Evolutionary conservation across 148 eudicot genomes (phyloP).

Genomic region (Rhododendron mucronatum): DNA sequence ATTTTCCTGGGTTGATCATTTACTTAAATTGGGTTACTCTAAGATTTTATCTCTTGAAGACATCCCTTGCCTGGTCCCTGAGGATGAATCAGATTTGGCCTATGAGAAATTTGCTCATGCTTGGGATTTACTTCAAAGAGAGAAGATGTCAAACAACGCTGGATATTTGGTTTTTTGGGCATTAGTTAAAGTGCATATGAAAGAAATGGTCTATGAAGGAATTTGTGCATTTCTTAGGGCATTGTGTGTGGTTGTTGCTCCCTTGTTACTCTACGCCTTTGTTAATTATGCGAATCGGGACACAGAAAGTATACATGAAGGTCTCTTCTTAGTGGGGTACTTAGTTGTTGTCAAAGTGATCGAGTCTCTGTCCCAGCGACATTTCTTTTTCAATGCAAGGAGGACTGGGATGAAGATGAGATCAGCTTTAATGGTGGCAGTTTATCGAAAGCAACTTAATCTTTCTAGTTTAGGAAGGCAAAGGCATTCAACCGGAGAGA

Average conservation of each 20-base stretch:
- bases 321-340: conserved; percentile 37
- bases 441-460: conserved; percentile 50
- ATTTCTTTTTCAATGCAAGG: conserved; percentile 50
- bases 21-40: conserved; percentile 43
- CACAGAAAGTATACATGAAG: conserved; percentile 14
- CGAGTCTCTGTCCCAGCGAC: conserved; percentile 56
- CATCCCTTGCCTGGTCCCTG: conserved; percentile 44
- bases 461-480: conserved; percentile 47
- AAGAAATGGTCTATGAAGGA: conserved; percentile 41
- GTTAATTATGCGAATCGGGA: conserved; percentile 36
- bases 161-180: conserved; percentile 27
- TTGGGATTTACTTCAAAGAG: conserved; percentile 27
- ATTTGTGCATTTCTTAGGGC: conserved; percentile 36
- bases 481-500: conserved; percentile 58
- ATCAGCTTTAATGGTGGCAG: conserved; percentile 63
- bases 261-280: conserved; percentile 56
- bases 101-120: conserved; percentile 34
- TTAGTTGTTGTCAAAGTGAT: conserved; percentile 38
- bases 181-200: conserved; percentile 34
- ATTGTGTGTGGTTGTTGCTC: conserved; percentile 31
- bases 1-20: conserved; percentile 59
- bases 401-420: conserved; percentile 61
- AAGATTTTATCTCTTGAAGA: conserved; percentile 47
- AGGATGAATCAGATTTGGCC: conserved; percentile 52
- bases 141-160: conserved; percentile 2